Evolutionary conservation across 441 rosid species (phyloP), one percentile per base, ranked within the genome.

Genomic region (Hura crepitans): DNA sequence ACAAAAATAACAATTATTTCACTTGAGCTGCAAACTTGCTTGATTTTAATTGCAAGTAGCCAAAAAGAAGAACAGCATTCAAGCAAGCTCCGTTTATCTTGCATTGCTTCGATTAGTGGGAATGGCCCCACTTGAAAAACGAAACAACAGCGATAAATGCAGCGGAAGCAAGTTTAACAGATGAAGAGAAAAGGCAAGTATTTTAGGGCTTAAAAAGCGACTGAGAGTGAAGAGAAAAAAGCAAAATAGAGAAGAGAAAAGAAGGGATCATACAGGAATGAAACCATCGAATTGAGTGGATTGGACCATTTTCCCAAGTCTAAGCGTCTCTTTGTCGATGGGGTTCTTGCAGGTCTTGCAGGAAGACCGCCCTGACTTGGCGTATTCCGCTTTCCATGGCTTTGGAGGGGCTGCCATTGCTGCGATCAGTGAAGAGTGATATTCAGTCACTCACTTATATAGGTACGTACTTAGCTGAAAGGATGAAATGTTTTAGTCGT

Each of bases 301-400:
- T 54, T 87, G 88, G 75, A 95, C 91, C 87, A 95, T 79, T 81
- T 94, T 95, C 68, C 99, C 99, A 28, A 92, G 96, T 65, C 97
- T 81, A 72, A 95, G 81, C 9, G 0, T 47, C 80, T 89, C 97
- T 65, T 87, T 90, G 61, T 72, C 75, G 73, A 95, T 95, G 78
- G 78, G 18, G 63, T 59, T 76, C 81, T 82, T 89, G 89, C 99
- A 95, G 73, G 89, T 79, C 82, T 85, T 86, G 86, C 98, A 95
- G 17, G 96, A 89, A 1, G 98, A 88, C 77, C 98, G 84, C 0
- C 75, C 86, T 11, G 99, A 95, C 88, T 95, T 95, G 5, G 99
- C 97, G 68, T 95, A 95, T 80, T 95, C 99, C 69, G 88, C 97
- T 78, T 85, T 90, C 99, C 97, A 95, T 58, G 96, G 81, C 81